Percentiles rank a stretch among this genome's conserved stretches.
Evolutionary conservation across 305 asterid genomes (phyloP).

Genomic region (Plantago lanceolata): DNA sequence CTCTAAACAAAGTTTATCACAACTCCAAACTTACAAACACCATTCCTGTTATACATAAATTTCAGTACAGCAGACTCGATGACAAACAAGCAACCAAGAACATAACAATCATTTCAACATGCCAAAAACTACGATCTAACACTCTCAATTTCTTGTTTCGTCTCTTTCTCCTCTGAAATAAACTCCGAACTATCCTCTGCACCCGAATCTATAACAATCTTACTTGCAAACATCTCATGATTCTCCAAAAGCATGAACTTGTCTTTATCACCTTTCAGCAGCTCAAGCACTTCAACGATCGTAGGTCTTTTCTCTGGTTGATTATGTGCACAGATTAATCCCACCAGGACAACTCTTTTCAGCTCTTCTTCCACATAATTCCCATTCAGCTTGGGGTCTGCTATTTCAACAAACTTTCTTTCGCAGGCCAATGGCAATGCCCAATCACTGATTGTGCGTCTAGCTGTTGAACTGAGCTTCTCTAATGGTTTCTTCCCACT

Average conservation of each 20-base stretch:
- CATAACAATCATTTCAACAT: not conserved
- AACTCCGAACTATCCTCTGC: constrained; percentile 39
- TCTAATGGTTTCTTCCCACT: constrained; percentile 72
- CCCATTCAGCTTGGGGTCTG: constrained; percentile 51
- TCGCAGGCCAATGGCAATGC: constrained; percentile 60
- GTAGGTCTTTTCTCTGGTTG: constrained; percentile 63
- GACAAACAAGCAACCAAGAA: not conserved
- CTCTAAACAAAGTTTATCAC: not conserved
- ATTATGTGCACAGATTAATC: constrained; percentile 52
- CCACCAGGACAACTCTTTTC: constrained; percentile 52
- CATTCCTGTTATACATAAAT: not conserved
- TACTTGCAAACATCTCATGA: constrained; percentile 52
- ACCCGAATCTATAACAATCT: constrained; percentile 29
- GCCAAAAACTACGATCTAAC: constrained; percentile 19
- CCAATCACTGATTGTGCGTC: constrained; percentile 60
- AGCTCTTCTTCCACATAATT: constrained; percentile 60
- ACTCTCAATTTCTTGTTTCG: constrained; percentile 43
- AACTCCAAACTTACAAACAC: not conserved
- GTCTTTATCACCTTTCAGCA: constrained; percentile 63
- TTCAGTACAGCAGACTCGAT: not conserved
- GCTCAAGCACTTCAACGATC: constrained; percentile 56
- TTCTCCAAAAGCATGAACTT: constrained; percentile 50
- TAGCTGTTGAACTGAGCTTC: constrained; percentile 37
- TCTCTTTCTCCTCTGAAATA: constrained; percentile 38
- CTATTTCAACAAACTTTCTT: constrained; percentile 49